phyloP scores from a whole-genome alignment of 768 basidiomycete species.

The Tylopilus vinaceipallidus region DNA sequence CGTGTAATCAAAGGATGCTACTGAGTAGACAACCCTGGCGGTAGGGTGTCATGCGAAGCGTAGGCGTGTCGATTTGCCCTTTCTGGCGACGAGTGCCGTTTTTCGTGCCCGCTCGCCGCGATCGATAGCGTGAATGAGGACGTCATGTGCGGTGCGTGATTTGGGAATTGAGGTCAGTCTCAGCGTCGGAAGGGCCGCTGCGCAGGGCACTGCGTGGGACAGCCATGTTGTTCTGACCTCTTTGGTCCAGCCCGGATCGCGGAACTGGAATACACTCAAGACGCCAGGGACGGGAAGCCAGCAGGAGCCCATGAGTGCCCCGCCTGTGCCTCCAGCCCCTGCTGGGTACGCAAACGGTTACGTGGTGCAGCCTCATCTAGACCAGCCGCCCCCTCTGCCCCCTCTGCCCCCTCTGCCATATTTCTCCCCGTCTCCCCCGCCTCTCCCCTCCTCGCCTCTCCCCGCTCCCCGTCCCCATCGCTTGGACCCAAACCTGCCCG shows the following conservation, averaged over 20 bases:
- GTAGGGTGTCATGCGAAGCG: too few relatives aligned
- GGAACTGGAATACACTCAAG: neutral
- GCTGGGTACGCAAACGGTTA: conserved; percentile 6
- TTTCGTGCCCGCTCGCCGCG: neutral
- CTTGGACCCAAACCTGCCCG: conserved; percentile 56
- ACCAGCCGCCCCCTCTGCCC: conserved; percentile 46
- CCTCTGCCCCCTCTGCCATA: conserved; percentile 44
- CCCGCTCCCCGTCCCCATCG: conserved; percentile 70
- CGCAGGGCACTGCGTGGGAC: too few relatives aligned
- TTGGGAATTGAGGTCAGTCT: too few relatives aligned
- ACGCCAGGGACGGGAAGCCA: neutral
- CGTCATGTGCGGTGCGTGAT: too few relatives aligned
- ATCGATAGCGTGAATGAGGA: neutral
- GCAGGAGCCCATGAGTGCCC: conserved; percentile 18
- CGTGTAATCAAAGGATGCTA: too few relatives aligned
- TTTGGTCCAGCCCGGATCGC: neutral
- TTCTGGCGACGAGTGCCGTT: too few relatives aligned
- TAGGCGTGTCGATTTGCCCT: too few relatives aligned
- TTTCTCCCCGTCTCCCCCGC: conserved; percentile 21
- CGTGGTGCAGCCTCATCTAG: conserved; percentile 6
- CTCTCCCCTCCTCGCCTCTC: conserved; percentile 47
- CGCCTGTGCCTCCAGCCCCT: conserved; percentile 33
- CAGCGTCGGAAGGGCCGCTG: too few relatives aligned
- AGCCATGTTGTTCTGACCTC: neutral
- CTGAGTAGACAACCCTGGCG: too few relatives aligned